Percentiles rank a stretch among this genome's conserved stretches.
phyloP scores from a whole-genome alignment of 1,139 yeast genomes.

The Suhomyces kunorum region DNA sequence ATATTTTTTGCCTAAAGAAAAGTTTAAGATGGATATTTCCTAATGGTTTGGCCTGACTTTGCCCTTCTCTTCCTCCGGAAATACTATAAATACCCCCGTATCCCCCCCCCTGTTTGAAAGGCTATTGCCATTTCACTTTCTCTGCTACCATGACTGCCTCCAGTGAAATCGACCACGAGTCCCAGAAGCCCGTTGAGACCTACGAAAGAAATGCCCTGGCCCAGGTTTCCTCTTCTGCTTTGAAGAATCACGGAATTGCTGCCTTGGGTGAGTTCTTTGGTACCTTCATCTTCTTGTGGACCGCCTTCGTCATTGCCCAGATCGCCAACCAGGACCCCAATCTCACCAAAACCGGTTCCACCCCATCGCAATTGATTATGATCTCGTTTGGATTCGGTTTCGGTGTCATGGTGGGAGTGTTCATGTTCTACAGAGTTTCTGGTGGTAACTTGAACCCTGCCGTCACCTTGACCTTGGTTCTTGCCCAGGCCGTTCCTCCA shows the following conservation, averaged over 20 bases:
- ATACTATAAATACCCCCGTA: background rate
- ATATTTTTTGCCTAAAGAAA: conserved; percentile 1
- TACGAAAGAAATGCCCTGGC: conserved; percentile 29
- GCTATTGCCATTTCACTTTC: background rate
- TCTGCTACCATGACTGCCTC: conserved; percentile 16
- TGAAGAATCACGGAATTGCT: conserved; percentile 39
- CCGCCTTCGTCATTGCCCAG: conserved; percentile 82
- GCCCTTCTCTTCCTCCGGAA: background rate
- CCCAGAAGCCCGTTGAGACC: conserved; percentile 30
- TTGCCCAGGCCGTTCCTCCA: conserved; percentile 75
- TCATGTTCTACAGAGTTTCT: conserved; percentile 74
- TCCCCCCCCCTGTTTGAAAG: background rate
- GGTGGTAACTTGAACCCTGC: conserved; percentile 94
- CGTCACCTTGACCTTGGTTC: conserved; percentile 70
- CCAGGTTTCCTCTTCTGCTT: conserved; percentile 22
- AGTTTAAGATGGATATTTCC: background rate
- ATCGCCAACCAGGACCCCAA: conserved; percentile 71
- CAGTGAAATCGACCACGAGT: conserved; percentile 31
- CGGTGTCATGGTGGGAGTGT: conserved; percentile 75
- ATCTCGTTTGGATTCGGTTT: conserved; percentile 88
- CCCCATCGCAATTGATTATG: conserved; percentile 72
- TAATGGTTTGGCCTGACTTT: background rate
- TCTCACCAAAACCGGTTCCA: conserved; percentile 47
- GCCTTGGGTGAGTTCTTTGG: conserved; percentile 71
- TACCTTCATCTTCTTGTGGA: conserved; percentile 80